phyloP scores from a whole-genome alignment of 768 basidiomycete species.

The Leccinum olivaceopallidum region DNA sequence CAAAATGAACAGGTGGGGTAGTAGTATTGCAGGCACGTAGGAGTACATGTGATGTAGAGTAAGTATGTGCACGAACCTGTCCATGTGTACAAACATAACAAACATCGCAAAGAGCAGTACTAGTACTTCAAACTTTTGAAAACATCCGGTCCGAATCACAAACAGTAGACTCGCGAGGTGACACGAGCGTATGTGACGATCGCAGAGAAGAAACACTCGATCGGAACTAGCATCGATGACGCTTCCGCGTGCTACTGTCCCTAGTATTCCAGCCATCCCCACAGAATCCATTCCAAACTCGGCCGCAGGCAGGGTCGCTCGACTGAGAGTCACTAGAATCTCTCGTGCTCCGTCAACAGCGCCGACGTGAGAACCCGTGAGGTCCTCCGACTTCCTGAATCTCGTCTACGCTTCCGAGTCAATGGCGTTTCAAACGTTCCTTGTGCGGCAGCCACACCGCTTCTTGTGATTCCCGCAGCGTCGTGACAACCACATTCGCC shows the following conservation, averaged over 20 bases:
- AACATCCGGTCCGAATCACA: slow-evolving; percentile 11
- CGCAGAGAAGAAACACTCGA: slow-evolving; percentile 12
- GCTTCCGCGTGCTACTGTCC: slow-evolving; percentile 41
- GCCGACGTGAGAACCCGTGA: slow-evolving; percentile 19
- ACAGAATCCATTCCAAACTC: slow-evolving; percentile 23
- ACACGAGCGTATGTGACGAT: slow-evolving; percentile 5
- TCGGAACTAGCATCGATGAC: slow-evolving; percentile 19
- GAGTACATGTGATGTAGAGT: slow-evolving; percentile 7
- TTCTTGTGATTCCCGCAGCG: no score
- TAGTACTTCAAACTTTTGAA: background rate
- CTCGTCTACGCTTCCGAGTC: no score
- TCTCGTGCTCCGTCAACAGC: slow-evolving; percentile 27
- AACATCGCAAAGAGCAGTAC: background rate
- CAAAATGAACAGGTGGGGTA: background rate
- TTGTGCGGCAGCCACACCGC: no score
- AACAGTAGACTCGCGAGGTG: background rate
- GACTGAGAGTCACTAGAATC: background rate
- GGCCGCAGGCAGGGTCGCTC: background rate
- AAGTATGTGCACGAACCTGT: slow-evolving; percentile 4
- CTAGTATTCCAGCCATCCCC: slow-evolving; percentile 50
- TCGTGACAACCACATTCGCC: no score
- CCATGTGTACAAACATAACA: background rate
- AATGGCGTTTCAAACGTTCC: no score
- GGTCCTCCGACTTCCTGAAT: no score
- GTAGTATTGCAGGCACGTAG: slow-evolving; percentile 14